A percentile compares a stretch with the other conserved stretches of the same genome.
phyloP scores from a whole-genome alignment of 2,329 filamentous ascomycete genomes.

The Aureobasidium sp. region DNA sequence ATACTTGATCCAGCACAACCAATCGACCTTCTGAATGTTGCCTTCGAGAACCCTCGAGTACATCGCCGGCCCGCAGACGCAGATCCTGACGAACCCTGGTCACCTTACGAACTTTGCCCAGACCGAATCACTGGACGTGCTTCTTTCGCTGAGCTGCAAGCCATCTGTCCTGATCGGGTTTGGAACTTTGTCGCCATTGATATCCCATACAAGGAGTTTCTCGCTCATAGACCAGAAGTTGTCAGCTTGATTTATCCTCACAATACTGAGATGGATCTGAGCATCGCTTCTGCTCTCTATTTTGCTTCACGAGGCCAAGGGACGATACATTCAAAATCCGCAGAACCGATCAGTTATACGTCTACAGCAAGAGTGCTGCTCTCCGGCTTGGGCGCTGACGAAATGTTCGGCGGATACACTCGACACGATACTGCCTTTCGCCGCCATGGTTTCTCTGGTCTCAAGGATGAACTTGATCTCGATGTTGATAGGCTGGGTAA shows the following conservation, averaged over 20 bases:
- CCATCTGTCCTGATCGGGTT: slow-evolving; percentile 56
- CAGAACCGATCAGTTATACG: slow-evolving; percentile 39
- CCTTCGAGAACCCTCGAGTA: slow-evolving; percentile 84
- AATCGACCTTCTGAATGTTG: slow-evolving; percentile 89
- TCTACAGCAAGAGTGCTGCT: slow-evolving; percentile 75
- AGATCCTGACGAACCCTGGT: slow-evolving; percentile 18
- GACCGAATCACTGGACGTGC: slow-evolving; percentile 80
- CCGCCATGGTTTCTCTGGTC: slow-evolving; percentile 57
- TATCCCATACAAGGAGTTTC: slow-evolving; percentile 68
- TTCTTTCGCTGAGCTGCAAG: slow-evolving; percentile 64
- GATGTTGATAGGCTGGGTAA: slow-evolving; percentile 82
- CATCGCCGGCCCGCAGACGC: slow-evolving; percentile 28
- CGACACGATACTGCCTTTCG: slow-evolving; percentile 72
- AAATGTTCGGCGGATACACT: slow-evolving; percentile 89
- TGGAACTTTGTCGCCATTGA: slow-evolving; percentile 89
- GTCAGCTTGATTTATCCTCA: slow-evolving; percentile 80
- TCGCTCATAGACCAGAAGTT: slow-evolving; percentile 59
- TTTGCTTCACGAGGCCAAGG: slow-evolving; percentile 77
- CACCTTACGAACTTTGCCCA: slow-evolving; percentile 72
- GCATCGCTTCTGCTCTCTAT: slow-evolving; percentile 87
- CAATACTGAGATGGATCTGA: slow-evolving; percentile 98
- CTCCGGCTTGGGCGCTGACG: slow-evolving; percentile 89
- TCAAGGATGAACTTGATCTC: slow-evolving; percentile 74
- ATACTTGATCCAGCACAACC: slow-evolving; percentile 58
- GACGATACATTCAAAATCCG: slow-evolving; percentile 15